Evolutionary conservation across 2,329 filamentous ascomycete species (phyloP), one percentile per base, ranked within the genome.

Genomic region (Ceratocystis harringtonii): DNA sequence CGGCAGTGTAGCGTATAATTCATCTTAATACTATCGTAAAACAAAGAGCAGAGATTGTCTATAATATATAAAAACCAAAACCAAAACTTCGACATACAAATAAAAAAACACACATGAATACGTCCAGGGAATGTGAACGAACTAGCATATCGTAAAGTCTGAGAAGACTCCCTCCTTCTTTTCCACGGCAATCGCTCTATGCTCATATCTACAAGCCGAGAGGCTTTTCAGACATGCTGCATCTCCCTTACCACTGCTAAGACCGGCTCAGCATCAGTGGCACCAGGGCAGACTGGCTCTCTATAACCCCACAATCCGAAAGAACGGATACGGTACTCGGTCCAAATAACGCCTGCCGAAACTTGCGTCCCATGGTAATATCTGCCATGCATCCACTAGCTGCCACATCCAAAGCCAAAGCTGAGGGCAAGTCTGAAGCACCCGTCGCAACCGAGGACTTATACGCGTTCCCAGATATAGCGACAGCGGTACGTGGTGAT

Each of bases 231-330:
- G 15, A 44, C 22, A 30, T 28, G 25, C 22, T 3, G 12, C 57
- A 30, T 36, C 67, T 17, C 50, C 48, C 7, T 44, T 43, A 48
- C 43, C 43, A 50, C 25, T 10, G 48, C 72, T 69, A 76, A 61
- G 73, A 71, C 60, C 79, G 76, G 72, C 78, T 83, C 66, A 85
- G 84, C 73, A 86, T 81, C 71, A 86, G 74, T 68, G 84, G 83
- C 68, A 86, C 83, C 70, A 84, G 70, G 19, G 77, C 76, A 62
- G 78, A 80, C 70, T 76, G 76, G 69, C 79, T 81, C 68, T 83
- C 81, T 71, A 82, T 73, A 64, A 75, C 78, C 68, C 76, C 71
- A 55, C 78, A 74, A 65, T 81, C 77, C 62, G 77, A 73, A 63
- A 78, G 65, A 28, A 78, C 74, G 48, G 71, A 72, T 7, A 72